Evolutionary conservation across 2,329 filamentous ascomycete genomes (phyloP).

Genomic region (Cercospora brassicicola): DNA sequence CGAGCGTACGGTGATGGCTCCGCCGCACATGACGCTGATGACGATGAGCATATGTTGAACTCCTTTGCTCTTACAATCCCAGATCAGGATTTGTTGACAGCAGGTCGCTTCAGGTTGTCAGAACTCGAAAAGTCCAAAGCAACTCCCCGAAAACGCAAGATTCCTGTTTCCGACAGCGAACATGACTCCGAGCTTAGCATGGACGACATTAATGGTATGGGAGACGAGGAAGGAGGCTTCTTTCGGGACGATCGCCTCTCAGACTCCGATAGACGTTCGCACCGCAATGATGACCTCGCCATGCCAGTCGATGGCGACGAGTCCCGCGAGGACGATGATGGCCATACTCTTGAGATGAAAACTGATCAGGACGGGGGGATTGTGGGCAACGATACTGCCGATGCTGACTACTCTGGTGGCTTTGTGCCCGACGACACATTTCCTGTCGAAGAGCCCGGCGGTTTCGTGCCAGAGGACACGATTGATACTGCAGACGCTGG

Average conservation of each 20-base stretch:
- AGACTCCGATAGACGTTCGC: not conserved
- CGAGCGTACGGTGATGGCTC: slow-evolving; percentile 52
- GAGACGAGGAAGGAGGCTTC: slow-evolving; percentile 3
- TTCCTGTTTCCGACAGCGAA: slow-evolving; percentile 7
- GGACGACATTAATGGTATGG: not conserved
- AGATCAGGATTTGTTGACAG: slow-evolving; percentile 25
- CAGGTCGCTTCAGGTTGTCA: slow-evolving; percentile 26
- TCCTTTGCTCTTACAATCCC: not conserved
- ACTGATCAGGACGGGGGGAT: slow-evolving; percentile 30
- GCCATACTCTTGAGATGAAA: slow-evolving; percentile 20
- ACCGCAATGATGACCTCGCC: not conserved
- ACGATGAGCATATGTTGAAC: not conserved
- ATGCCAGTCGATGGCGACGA: not conserved
- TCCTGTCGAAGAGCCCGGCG: slow-evolving; percentile 5
- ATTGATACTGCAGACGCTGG: not conserved
- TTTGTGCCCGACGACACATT: slow-evolving; percentile 12
- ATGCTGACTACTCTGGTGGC: slow-evolving; percentile 34
- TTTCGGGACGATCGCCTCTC: not conserved
- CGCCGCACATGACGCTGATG: slow-evolving; percentile 11
- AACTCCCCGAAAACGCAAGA: slow-evolving; percentile 6
- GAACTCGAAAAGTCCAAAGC: slow-evolving; percentile 19
- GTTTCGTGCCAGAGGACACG: slow-evolving; percentile 8
- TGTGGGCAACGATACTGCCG: slow-evolving; percentile 31
- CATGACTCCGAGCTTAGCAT: not conserved
- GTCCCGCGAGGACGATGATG: not conserved